Base-by-base conservation (phyloP, 768 basidiomycete species). In the Boletus patriciae region DNA sequence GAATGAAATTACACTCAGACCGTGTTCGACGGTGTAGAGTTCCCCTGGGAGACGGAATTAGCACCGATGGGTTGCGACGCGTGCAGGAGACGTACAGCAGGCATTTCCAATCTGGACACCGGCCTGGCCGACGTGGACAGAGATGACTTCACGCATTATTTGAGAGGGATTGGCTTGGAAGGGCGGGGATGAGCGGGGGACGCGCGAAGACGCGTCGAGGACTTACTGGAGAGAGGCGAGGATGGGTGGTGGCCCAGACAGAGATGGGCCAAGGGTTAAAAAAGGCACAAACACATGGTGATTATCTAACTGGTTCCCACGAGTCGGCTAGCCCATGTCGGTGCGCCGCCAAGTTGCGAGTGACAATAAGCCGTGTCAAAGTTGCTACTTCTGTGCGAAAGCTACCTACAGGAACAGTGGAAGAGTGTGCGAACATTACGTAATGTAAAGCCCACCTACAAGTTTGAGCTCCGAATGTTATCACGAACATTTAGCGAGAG, bases 41-140 rank as follows among this genome's bases (percentile, higher is more conserved):
- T 98, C 96, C 96, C 92, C 92, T 94, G 73, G 29, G 69, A 73
- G 66, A 54, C 61, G 40, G 31, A 18, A 59, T 72, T 19, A 73
- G 59, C 31, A 53, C 50, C 36, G 51, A 58, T 43, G 46, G 29
- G 36, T 54, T 46, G 33, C 27, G 46, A 60, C 68, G 66, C 61
- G 67, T 58, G 54, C 12, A 46, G 13, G 33, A 49, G 48, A 89
- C 92, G 81, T 78, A 93, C 96, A 97, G 79, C 94, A 99, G 71
- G 97, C 96, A 76, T 98, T 98, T 71, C 96, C 95, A 69, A 94
- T 91, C 81, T 94, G 92, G 67, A 92, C 89, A 86, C 94, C 94
- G 71, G 96, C 97, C 81, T 99, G 97, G 70, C 96, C 96, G 73
- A 98, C 95, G 78, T 98, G 94, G 72, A 98, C 83, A 65, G 93